phyloP scores from a whole-genome alignment of 106 monocot genomes.

The Acorus calamus region DNA sequence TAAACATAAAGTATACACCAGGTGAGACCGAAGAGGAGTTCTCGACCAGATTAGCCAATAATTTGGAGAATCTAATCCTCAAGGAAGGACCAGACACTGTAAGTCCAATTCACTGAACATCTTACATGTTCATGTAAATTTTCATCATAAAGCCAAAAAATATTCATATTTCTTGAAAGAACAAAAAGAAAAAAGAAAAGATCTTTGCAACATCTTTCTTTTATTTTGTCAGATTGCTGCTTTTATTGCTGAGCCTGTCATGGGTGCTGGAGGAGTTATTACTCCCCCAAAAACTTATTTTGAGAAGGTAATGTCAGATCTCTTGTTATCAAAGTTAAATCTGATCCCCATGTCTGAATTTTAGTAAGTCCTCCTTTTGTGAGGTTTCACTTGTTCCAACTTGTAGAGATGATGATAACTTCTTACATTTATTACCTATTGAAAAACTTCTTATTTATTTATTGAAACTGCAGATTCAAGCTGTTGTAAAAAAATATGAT shows the following conservation, averaged over 20 bases:
- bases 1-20: not conserved
- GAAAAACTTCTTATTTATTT: not conserved
- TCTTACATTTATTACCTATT: not conserved
- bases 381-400: not conserved
- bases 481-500: conserved; percentile 88
- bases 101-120: not conserved
- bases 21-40: conserved; percentile 1
- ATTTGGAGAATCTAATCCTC: not conserved
- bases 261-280: not conserved
- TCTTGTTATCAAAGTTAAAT: not conserved
- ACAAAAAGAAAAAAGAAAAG: not conserved
- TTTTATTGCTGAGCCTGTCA: conserved; percentile 1
- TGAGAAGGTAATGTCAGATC: not conserved
- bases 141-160: not conserved
- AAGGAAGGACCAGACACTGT: conserved; percentile 24
- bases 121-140: not conserved
- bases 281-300: not conserved
- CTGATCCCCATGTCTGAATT: not conserved
- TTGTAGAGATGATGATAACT: not conserved
- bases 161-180: no score
- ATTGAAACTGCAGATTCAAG: conserved; percentile 60
- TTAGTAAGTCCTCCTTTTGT: not conserved
- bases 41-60: not conserved
- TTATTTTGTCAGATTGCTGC: not conserved
- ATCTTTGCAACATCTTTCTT: not conserved